Evolutionary conservation across 306 rosid species (phyloP).

Genomic region (Castanea crenata): DNA sequence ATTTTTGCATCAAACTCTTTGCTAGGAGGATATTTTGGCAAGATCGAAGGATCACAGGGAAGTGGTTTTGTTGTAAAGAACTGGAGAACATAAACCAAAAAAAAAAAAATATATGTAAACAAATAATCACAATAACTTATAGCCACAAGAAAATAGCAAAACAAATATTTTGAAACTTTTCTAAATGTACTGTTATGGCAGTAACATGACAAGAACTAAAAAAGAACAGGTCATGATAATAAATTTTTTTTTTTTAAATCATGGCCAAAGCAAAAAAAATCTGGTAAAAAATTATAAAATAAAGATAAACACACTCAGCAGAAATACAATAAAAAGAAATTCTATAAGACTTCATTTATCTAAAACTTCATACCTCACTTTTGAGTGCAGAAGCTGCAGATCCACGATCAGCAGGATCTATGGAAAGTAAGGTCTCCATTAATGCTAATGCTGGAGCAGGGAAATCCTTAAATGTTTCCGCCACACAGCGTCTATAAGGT

Average conservation of each 20-base stretch:
- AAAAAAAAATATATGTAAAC: background rate
- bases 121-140: background rate
- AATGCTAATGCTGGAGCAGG: slow-evolving; percentile 77
- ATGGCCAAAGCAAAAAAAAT: background rate
- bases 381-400: slow-evolving; percentile 75
- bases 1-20: slow-evolving; percentile 97
- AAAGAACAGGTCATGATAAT: background rate
- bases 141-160: slow-evolving; percentile 8
- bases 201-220: no score
- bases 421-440: slow-evolving; percentile 72
- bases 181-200: background rate
- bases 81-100: slow-evolving; percentile 39
- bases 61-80: slow-evolving; percentile 85
- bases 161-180: background rate
- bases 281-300: background rate
- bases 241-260: no score
- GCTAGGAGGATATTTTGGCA: slow-evolving; percentile 99
- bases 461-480: slow-evolving; percentile 83
- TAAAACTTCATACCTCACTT: slow-evolving; percentile 61
- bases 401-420: slow-evolving; percentile 92
- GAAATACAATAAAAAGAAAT: slow-evolving; percentile 1
- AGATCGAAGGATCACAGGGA: slow-evolving; percentile 93
- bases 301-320: background rate
- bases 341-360: background rate
- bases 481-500: slow-evolving; percentile 79